Evolutionary conservation across 73 alveolate species (phyloP).

Genomic region (Paramecium biaurelia): DNA sequence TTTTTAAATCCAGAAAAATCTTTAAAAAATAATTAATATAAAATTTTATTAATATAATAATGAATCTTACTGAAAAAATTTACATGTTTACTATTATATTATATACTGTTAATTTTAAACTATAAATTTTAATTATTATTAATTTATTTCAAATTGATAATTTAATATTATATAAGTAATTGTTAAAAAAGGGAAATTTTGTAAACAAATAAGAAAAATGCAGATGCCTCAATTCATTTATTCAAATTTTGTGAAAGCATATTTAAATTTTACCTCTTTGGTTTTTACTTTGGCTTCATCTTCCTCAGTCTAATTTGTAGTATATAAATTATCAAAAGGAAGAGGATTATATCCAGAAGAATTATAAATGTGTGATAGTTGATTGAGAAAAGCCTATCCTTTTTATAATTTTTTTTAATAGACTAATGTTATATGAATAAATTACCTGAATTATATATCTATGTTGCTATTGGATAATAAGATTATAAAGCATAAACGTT

Average conservation of each 20-base stretch:
- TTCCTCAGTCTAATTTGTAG: not conserved
- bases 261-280: not conserved
- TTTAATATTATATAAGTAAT: not conserved
- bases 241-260: not conserved
- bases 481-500: slow-evolving; percentile 2
- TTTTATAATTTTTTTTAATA: not conserved
- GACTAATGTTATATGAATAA: not conserved
- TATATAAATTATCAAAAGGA: not conserved
- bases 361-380: not conserved
- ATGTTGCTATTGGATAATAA: not conserved
- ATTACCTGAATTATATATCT: not conserved
- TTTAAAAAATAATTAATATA: too few relatives aligned
- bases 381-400: not conserved
- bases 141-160: not conserved
- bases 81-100: too few relatives aligned
- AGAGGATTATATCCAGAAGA: not conserved
- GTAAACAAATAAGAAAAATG: not conserved
- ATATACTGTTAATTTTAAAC: not conserved
- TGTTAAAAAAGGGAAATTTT: not conserved
- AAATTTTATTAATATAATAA: too few relatives aligned
- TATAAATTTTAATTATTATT: too few relatives aligned
- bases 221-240: not conserved
- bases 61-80: not conserved
- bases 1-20: too few relatives aligned
- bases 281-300: not conserved